Percentiles rank a stretch among this genome's conserved stretches.
These are phyloP conservation scores for Cicer yamashitae DNA, from an alignment of 306 rosid species.

Conservation along the genomic window DNA sequence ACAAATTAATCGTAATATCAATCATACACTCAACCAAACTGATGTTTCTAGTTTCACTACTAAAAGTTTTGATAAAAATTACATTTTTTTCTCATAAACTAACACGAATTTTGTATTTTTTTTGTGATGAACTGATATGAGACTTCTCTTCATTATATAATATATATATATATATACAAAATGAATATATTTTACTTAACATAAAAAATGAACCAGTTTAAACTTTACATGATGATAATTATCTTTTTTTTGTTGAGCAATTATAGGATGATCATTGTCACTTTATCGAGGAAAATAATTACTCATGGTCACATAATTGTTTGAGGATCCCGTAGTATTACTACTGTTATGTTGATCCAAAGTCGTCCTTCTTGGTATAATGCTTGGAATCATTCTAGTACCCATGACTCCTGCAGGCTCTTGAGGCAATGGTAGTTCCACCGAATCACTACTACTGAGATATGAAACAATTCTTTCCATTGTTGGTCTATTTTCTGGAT, in stretches of 20 bases:
- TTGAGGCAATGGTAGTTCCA: slow-evolving; percentile 3
- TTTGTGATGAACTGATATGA: no score
- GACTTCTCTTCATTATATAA: no score
- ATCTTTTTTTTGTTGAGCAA: no score
- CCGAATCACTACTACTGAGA: not conserved
- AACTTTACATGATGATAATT: no score
- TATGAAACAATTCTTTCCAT: slow-evolving; percentile 16
- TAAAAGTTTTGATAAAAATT: slow-evolving; percentile 20
- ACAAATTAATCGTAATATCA: no score
- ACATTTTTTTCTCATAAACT: not conserved
- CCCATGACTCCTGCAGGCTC: not conserved
- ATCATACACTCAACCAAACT: not conserved
- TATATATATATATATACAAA: not conserved
- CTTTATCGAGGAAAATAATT: not conserved
- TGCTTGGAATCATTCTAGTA: not conserved
- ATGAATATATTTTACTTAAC: no score
- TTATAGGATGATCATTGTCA: not conserved
- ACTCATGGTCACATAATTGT: not conserved
- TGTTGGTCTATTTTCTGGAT: slow-evolving; percentile 16
- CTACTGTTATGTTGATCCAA: not conserved
- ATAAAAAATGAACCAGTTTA: no score
- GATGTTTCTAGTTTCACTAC: slow-evolving; percentile 36
- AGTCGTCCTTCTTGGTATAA: not conserved
- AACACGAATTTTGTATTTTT: slow-evolving; percentile 31
- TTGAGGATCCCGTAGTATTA: not conserved